Conservation (phyloP, 2,329 filamentous ascomycete species). For the Alternaria longipes region DNA sequence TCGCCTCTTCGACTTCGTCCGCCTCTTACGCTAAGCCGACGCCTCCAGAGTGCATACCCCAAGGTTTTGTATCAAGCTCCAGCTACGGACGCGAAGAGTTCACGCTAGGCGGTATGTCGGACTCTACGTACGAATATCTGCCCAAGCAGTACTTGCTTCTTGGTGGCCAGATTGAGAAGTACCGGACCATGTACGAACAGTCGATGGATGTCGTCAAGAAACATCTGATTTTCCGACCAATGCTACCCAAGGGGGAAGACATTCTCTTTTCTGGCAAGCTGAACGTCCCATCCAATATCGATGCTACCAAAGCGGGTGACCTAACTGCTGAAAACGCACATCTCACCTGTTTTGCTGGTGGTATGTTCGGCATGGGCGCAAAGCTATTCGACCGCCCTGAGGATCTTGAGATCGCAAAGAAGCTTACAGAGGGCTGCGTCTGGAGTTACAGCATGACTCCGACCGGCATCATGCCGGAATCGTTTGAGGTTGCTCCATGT, state of each 20-base stretch:
- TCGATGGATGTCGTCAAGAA: constrained; percentile 56
- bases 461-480: constrained; percentile 70
- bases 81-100: constrained; percentile 57
- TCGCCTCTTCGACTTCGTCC: constrained; percentile 11
- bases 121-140: constrained; percentile 56
- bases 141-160: constrained; percentile 60
- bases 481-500: constrained; percentile 61
- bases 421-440: constrained; percentile 70
- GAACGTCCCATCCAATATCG: constrained; percentile 43
- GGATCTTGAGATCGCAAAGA: constrained; percentile 65
- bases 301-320: constrained; percentile 33
- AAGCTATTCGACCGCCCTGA: constrained; percentile 65
- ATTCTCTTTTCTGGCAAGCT: constrained; percentile 54
- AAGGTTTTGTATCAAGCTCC: constrained; percentile 64
- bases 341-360: constrained; percentile 75
- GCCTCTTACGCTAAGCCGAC: constrained; percentile 22
- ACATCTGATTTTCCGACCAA: constrained; percentile 61
- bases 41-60: constrained; percentile 50
- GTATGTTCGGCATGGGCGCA: constrained; percentile 73
- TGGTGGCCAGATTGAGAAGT: constrained; percentile 58
- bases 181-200: constrained; percentile 66
- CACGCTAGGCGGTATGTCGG: constrained; percentile 53
- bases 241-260: constrained; percentile 58
- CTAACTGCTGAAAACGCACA: constrained; percentile 63
- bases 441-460: constrained; percentile 68